Base-by-base conservation (phyloP, 495 filamentous ascomycete species). In the Xeromyces bisporus region DNA sequence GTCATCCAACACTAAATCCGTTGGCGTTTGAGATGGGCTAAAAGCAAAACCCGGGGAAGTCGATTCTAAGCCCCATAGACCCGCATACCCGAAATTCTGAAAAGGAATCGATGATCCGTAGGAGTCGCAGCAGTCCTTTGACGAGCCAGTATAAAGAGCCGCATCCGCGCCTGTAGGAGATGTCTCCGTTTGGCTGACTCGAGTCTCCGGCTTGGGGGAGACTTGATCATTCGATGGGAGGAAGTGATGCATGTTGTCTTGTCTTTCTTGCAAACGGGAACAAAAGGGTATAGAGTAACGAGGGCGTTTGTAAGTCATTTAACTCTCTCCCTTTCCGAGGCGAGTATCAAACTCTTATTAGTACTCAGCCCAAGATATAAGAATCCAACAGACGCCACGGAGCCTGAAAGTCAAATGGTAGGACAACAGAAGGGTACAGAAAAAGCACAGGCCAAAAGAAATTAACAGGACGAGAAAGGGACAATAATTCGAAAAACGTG, bases 191-290 rank as follows among this genome's bases (percentile, higher is more conserved):
- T 41, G 44, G 38, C 24, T 45, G 25, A 35, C 38, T 28, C 37
- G 39, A 33, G 42, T 44, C 14, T 33, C 40, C 39, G 44, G 49
- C 36, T 40, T 42, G 36, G 41, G 45, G 41, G 53, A 32, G 24
- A 46, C 36, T 27, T 47, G 44, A 37, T 38, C 42, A 29, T 40
- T 33, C 18, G 42, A 31, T 15, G 33, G 18, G 15, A 38, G 34
- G 23, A 46, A 44, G 23, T 14, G 37, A 32, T 51, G 37, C 52
- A 56, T 56, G 13, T 40, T 26, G 37, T 7, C 18, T 9, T 21
- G 20, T 21, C 20, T 21, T 21, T 21, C 20, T n/a, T n/a, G n/a
- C n/a, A n/a, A n/a, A n/a, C n/a, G n/a, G n/a, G n/a, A n/a, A n/a
- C n/a, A n/a, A n/a, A n/a, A n/a, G n/a, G n/a, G n/a, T n/a, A n/a